phyloP scores from a whole-genome alignment of 306 rosid genomes.

The Vigna radiata region DNA sequence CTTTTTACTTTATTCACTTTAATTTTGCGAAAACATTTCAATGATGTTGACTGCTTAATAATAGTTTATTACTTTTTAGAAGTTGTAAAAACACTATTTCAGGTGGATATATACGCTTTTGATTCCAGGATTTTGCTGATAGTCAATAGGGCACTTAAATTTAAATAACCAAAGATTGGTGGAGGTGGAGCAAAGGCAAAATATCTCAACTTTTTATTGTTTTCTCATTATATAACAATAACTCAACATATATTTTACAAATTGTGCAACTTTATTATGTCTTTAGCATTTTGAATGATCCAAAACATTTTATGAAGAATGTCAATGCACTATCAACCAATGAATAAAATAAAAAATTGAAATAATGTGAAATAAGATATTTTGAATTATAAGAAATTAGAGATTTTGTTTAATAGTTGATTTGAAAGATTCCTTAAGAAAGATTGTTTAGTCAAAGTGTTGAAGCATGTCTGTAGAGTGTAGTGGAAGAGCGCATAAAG shows the following conservation, averaged over 20 bases:
- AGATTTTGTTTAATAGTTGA: too few species aligned
- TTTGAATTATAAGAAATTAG: too few species aligned
- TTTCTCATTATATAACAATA: too few species aligned
- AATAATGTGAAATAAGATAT: too few species aligned
- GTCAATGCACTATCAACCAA: background rate
- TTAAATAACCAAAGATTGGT: background rate
- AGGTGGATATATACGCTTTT: slow-evolving; percentile 3
- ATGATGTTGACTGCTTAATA: too few species aligned
- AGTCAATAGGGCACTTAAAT: slow-evolving; percentile 20
- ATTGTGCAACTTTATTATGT: background rate
- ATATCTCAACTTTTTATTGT: slow-evolving; percentile 5
- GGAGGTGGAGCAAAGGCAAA: slow-evolving; percentile 38
- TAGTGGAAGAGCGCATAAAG: slow-evolving; percentile 8
- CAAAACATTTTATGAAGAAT: background rate
- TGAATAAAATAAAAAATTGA: too few species aligned
- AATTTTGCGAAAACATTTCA: too few species aligned
- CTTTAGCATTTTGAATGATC: slow-evolving; percentile 11
- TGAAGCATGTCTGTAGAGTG: slow-evolving; percentile 3
- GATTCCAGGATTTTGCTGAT: slow-evolving; percentile 6
- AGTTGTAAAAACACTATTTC: background rate
- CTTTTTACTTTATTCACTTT: too few species aligned
- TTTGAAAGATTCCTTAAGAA: slow-evolving; percentile 16
- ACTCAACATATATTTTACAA: too few species aligned
- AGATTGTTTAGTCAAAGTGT: slow-evolving; percentile 19
- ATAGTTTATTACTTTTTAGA: background rate